phyloP scores from a whole-genome alignment of 495 filamentous ascomycete species.

The Penicillium dipodomyicola region DNA sequence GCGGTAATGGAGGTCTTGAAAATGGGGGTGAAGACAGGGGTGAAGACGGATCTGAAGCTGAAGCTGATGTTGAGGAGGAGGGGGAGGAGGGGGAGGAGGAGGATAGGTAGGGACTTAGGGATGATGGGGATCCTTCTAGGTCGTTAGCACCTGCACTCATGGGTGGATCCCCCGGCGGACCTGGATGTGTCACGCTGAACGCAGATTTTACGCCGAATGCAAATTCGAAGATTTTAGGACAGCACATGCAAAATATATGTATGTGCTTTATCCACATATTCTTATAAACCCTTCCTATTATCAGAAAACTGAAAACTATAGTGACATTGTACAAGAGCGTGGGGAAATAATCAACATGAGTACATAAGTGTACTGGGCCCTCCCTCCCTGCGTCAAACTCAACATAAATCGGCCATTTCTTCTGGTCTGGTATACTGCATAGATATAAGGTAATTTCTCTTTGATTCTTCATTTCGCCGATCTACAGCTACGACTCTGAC shows the following conservation, averaged over 20 bases:
- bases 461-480: too few relatives aligned
- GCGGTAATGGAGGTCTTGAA: neutral
- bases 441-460: too few relatives aligned
- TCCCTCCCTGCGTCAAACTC: too few relatives aligned
- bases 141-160: neutral
- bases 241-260: neutral
- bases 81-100: neutral
- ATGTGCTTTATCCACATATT: neutral
- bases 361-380: too few relatives aligned
- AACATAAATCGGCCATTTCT: too few relatives aligned
- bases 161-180: neutral
- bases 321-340: too few relatives aligned
- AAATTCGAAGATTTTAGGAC: neutral
- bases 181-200: neutral
- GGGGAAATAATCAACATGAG: too few relatives aligned
- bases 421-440: too few relatives aligned
- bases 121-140: neutral
- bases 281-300: neutral
- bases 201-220: neutral
- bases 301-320: too few relatives aligned
- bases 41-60: neutral
- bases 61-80: neutral
- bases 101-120: neutral
- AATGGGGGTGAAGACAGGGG: neutral
- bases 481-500: too few relatives aligned